These are phyloP conservation scores for Tulasnella sp. DNA, from an alignment of 768 basidiomycete genomes.

Conservation along the genomic window DNA sequence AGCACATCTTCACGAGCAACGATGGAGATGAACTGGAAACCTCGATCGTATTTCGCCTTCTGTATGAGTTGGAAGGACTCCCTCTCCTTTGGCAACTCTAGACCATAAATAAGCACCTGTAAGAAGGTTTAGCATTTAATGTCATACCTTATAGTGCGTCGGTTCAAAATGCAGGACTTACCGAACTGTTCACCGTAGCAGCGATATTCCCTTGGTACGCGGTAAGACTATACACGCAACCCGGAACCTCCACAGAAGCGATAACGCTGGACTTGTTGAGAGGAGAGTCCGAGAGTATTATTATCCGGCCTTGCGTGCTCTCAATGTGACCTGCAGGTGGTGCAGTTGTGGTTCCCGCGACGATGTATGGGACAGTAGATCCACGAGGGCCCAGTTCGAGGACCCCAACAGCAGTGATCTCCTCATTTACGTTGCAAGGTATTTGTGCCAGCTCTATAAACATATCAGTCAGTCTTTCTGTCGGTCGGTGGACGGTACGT, in stretches of 20 bases:
- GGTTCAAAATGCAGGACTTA: constrained; percentile 28
- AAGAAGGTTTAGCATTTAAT: constrained; percentile 17
- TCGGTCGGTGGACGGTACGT: neutral
- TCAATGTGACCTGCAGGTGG: constrained; percentile 23
- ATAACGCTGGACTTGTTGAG: constrained; percentile 24
- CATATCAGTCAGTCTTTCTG: constrained; percentile 14
- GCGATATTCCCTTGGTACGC: constrained; percentile 39
- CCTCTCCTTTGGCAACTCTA: constrained; percentile 27
- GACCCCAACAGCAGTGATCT: constrained; percentile 43
- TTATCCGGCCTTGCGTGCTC: constrained; percentile 44
- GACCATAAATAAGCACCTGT: constrained; percentile 37
- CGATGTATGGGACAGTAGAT: constrained; percentile 21
- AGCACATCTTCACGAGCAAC: constrained; percentile 43
- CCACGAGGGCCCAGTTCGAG: constrained; percentile 17
- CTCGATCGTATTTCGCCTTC: constrained; percentile 62
- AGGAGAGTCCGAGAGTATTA: constrained; percentile 34
- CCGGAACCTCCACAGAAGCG: constrained; percentile 37
- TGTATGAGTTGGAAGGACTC: constrained; percentile 30
- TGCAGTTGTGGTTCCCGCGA: constrained; percentile 31
- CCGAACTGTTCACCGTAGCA: constrained; percentile 66
- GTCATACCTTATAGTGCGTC: neutral
- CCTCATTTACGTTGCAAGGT: constrained; percentile 43
- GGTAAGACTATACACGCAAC: constrained; percentile 59
- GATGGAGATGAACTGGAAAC: constrained; percentile 64
- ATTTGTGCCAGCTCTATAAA: constrained; percentile 37